Evolutionary conservation across 371 early-diverging fungal species (phyloP), one percentile per base, ranked within the genome.

Genomic region (Funneliformis caledonium): DNA sequence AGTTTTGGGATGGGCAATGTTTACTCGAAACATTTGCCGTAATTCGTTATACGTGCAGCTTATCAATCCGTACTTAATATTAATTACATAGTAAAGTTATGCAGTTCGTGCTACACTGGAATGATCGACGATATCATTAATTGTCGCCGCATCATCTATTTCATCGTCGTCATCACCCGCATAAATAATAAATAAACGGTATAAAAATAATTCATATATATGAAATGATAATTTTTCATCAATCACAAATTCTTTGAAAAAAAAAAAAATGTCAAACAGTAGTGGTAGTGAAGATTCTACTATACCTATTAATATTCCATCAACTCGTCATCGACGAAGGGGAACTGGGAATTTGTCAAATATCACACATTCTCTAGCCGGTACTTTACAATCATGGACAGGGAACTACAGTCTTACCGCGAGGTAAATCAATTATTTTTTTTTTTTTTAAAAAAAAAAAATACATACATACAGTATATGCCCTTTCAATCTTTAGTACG

Each of bases 351-450:
- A 33, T 64, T 22, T 45, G 37, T 43, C 70, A n/a, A 19, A 22
- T 45, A n/a, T 69, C 1, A 43, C 43, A 43, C 47, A 69, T 7
- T 69, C 70, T 47, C 31, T 78, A 7, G 78, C 62, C 14, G 47
- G 16, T 9, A 78, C 65, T 9, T 48, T 65, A 19, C 78, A 78
- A 78, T 67, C 67, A 67, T 78, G 67, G 52, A 78, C 78, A 12
- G 68, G 68, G 31, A 67, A 78, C 48, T 68, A 47, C 31, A 37
- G 68, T 42, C 47, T 26, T 26, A 78, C 68, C 14, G 68, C 45
- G 10, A 78, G 78, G 78, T 78, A 56, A 67, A 47, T 22, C 11
- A 19, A 12, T 0, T 8, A 67, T 67, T 31, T 7, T 22, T 1
- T 14, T 42, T 31, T 64, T 64, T 33, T 33, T 64, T 31, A 31